phyloP scores from a whole-genome alignment of 306 rosid genomes.

The Malus asiatica region DNA sequence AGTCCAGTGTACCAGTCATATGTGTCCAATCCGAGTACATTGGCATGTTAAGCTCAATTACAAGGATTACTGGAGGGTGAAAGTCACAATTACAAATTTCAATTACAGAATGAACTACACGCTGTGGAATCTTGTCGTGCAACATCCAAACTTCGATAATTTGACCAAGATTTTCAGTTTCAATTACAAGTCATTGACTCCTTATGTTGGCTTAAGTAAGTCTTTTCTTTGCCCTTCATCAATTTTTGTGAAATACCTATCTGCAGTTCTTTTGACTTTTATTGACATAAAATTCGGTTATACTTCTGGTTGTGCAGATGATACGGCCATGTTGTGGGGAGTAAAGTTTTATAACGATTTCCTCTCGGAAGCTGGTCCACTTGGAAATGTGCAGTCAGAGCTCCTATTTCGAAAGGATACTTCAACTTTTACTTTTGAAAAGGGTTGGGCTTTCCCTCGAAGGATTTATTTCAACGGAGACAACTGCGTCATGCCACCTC shows the following conservation, averaged over 20 bases:
- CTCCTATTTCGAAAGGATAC: conserved; percentile 73
- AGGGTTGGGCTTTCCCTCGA: conserved; percentile 98
- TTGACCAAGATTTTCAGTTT: conserved; percentile 86
- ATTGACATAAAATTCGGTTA: neutral
- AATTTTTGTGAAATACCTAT: neutral
- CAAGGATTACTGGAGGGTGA: conserved; percentile 97
- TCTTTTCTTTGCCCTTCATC: conserved; percentile 17
- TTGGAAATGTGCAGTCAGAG: conserved; percentile 92
- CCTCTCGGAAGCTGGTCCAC: conserved; percentile 67
- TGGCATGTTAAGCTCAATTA: conserved; percentile 99
- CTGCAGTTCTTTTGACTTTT: neutral
- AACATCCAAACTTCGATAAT: conserved; percentile 93
- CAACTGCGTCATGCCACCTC: conserved; percentile 86
- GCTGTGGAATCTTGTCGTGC: conserved; percentile 89
- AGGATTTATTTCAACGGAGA: conserved; percentile 89
- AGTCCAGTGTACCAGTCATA: conserved; percentile 87
- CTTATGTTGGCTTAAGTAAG: conserved; percentile 94
- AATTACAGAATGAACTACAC: conserved; percentile 93
- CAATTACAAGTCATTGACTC: conserved; percentile 68
- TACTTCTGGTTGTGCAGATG: conserved; percentile 56
- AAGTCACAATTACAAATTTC: conserved; percentile 87
- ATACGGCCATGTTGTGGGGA: conserved; percentile 93
- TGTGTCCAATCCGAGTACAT: conserved; percentile 95
- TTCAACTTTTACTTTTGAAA: conserved; percentile 81
- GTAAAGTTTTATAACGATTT: conserved; percentile 85